Evolutionary conservation across 2,329 filamentous ascomycete genomes (phyloP).

Genomic region (Colletotrichum musicola): DNA sequence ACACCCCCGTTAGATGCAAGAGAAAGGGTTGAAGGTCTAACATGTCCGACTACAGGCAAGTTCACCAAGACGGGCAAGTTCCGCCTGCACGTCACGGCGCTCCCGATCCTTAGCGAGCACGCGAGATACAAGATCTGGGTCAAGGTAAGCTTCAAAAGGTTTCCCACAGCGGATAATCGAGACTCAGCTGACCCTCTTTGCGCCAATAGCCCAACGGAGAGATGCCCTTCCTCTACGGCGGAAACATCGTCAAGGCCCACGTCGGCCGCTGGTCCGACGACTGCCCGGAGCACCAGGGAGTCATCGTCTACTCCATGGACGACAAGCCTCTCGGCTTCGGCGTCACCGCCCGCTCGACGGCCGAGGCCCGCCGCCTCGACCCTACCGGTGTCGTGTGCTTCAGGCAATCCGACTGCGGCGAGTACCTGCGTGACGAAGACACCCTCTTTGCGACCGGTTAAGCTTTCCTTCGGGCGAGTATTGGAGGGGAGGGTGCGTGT

Average conservation of each 20-base stretch:
- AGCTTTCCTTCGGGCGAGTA: slow-evolving; percentile 20
- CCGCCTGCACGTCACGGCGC: slow-evolving; percentile 88
- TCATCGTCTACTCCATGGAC: slow-evolving; percentile 91
- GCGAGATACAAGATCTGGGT: slow-evolving; percentile 98
- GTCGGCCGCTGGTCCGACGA: slow-evolving; percentile 90
- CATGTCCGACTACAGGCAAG: slow-evolving; percentile 69
- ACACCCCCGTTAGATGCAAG: neutral
- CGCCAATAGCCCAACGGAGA: slow-evolving; percentile 80
- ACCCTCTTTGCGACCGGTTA: slow-evolving; percentile 70
- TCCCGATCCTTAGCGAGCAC: slow-evolving; percentile 90
- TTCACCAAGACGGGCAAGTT: slow-evolving; percentile 98
- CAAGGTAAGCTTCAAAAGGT: slow-evolving; percentile 58
- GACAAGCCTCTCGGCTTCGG: slow-evolving; percentile 96
- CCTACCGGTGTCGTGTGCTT: slow-evolving; percentile 92
- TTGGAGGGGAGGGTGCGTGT: neutral
- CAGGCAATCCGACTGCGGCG: slow-evolving; percentile 92
- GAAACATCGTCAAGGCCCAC: slow-evolving; percentile 79
- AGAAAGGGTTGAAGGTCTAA: slow-evolving; percentile 3
- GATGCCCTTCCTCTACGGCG: slow-evolving; percentile 97
- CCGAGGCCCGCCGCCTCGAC: slow-evolving; percentile 85
- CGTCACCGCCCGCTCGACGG: slow-evolving; percentile 87
- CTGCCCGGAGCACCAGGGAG: slow-evolving; percentile 91
- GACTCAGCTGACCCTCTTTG: neutral
- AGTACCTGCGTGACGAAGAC: slow-evolving; percentile 90
- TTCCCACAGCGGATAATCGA: too few relatives aligned